Evolutionary conservation across 768 basidiomycete species (phyloP), one percentile per base, ranked within the genome.

Genomic region (Terana coerulea): DNA sequence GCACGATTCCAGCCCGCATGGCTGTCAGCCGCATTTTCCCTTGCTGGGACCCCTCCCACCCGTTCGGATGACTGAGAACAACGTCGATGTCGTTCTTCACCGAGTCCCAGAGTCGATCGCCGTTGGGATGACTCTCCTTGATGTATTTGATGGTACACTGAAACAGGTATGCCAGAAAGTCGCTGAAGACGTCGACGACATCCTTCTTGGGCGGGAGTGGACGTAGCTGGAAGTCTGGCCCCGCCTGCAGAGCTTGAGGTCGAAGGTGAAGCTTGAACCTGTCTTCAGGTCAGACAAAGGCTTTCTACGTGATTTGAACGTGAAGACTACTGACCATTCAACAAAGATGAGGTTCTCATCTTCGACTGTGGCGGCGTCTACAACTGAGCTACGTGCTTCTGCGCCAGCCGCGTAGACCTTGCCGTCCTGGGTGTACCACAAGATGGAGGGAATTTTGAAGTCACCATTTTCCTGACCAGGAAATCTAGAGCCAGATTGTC

Each of bases 21-120:
- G 80, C 79, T 1, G 83, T 83, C 22, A 64, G 63, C 3, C 83
- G 75, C 67, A 85, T 79, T 58, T 75, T 69, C 19, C 66, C 67
- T 55, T 85, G 84, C 58, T 86, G 83, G 1, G 62, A 64, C 0
- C 80, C 79, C 54, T 78, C 83, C 83, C 83, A 85, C 0, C 80
- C 82, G 55, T 84, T 84, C 5, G 83, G 83, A 56, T 84, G 83
- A 1, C 75, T 75, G 14, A 85, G 70, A 4, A 86, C 70, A 52
- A 75, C 79, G 25, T 80, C 73, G 24, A 78, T 73, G 6, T 55
- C 64, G 14, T 64, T 56, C 56, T 76, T 67, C 6, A 82, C 54
- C 8, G 71, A 72, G 5, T 59, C 59, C 80, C 78, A 81, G 3
- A 81, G 56, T 7, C 67, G 64, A 14, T 34, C 55, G 1, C 81